Evolutionary conservation across 192 early-diverging fungal species (phyloP).

Genomic region (Entomortierella lignicola): DNA sequence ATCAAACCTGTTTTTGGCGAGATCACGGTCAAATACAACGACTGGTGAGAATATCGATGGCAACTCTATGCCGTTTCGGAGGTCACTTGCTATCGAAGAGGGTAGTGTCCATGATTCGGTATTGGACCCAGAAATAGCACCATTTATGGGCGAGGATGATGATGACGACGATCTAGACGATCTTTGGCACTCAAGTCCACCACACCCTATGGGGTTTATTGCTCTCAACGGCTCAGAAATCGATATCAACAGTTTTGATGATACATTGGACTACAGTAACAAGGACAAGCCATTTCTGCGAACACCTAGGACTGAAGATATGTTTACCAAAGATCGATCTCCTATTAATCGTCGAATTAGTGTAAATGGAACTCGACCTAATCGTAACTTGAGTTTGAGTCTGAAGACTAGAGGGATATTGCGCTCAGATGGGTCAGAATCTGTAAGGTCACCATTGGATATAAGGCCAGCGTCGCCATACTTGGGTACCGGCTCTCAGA

Average conservation of each 20-base stretch:
- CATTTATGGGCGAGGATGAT: slow-evolving; percentile 72
- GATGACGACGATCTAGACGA: slow-evolving; percentile 57
- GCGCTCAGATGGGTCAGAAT: slow-evolving; percentile 52
- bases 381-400: slow-evolving; percentile 45
- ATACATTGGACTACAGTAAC: slow-evolving; percentile 41
- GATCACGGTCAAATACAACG: slow-evolving; percentile 58
- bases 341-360: slow-evolving; percentile 59
- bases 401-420: slow-evolving; percentile 51
- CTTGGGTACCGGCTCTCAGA: slow-evolving; percentile 13
- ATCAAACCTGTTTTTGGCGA: slow-evolving; percentile 51
- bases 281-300: slow-evolving; percentile 40
- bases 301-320: slow-evolving; percentile 57
- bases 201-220: slow-evolving; percentile 45
- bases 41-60: slow-evolving; percentile 39
- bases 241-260: slow-evolving; percentile 62
- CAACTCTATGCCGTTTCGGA: slow-evolving; percentile 60
- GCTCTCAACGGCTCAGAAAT: slow-evolving; percentile 11
- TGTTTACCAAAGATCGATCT: slow-evolving; percentile 62
- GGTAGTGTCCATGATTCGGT: slow-evolving; percentile 53
- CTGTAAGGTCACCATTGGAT: slow-evolving; percentile 50
- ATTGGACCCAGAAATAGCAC: slow-evolving; percentile 69
- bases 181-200: slow-evolving; percentile 50
- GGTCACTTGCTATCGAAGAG: slow-evolving; percentile 51
- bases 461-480: slow-evolving; percentile 51
- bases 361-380: slow-evolving; percentile 53